A percentile compares a stretch with the other conserved stretches of the same genome.
These are phyloP conservation scores for Phylloporus sp. DNA, from an alignment of 1,284 basidiomycete genomes.

Conservation along the genomic window DNA sequence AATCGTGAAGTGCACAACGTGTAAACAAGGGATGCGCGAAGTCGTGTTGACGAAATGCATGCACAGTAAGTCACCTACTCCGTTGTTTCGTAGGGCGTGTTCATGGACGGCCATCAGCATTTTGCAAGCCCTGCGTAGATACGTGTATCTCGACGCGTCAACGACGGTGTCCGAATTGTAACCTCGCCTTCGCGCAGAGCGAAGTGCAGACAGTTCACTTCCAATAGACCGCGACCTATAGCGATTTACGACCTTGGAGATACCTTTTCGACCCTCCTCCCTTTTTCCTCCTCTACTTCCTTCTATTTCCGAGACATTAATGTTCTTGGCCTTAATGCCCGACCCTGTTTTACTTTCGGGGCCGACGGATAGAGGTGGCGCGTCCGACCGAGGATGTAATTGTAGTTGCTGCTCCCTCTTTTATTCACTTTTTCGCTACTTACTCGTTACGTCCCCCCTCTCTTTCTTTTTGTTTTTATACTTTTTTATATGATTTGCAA, in stretches of 20 bases:
- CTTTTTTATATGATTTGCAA: background rate
- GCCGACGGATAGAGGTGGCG: background rate
- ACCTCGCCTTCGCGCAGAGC: slow-evolving; percentile 81
- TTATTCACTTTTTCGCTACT: background rate
- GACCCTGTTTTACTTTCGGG: background rate
- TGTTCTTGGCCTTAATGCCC: slow-evolving; percentile 13
- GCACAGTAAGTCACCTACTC: slow-evolving; percentile 77
- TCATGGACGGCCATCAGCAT: slow-evolving; percentile 55
- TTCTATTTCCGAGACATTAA: slow-evolving; percentile 6
- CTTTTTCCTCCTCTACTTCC: background rate
- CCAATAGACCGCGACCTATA: slow-evolving; percentile 52
- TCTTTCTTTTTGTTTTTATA: slow-evolving; percentile 29
- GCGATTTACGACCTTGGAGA: too few relatives aligned
- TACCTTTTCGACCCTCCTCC: too few relatives aligned
- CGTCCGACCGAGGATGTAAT: too few relatives aligned
- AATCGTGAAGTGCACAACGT: slow-evolving; percentile 92
- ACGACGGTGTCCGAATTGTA: slow-evolving; percentile 95
- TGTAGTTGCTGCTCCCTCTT: background rate
- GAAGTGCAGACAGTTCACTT: slow-evolving; percentile 90
- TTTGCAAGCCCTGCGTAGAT: slow-evolving; percentile 91
- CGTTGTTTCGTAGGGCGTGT: background rate
- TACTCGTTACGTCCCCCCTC: slow-evolving; percentile 9
- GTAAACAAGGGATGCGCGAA: slow-evolving; percentile 82
- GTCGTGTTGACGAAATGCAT: slow-evolving; percentile 93
- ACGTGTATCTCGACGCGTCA: slow-evolving; percentile 88